A percentile compares a stretch with the other conserved stretches of the same genome.
These are phyloP conservation scores for Prunus dulcis DNA, from an alignment of 306 rosid species.

Conservation along the genomic window DNA sequence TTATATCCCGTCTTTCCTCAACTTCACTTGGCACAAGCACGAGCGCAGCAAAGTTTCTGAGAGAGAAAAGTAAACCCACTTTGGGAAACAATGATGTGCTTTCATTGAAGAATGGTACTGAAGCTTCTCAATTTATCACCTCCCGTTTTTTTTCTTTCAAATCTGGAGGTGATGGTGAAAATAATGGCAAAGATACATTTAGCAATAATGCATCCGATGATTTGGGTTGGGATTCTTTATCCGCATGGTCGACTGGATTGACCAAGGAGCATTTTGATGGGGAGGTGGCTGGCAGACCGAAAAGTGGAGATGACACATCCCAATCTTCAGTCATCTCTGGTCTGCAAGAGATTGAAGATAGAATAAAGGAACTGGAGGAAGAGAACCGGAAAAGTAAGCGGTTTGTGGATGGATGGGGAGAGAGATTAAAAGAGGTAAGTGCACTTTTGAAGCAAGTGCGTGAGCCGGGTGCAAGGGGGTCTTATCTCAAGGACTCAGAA, in stretches of 20 bases:
- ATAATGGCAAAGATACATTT: slow-evolving; percentile 15
- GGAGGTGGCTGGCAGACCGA: slow-evolving; percentile 29
- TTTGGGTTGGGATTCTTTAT: background rate
- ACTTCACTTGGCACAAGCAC: slow-evolving; percentile 25
- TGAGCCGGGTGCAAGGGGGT: slow-evolving; percentile 90
- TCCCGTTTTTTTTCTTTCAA: slow-evolving; percentile 32
- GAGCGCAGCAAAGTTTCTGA: slow-evolving; percentile 21
- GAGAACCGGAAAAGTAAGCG: slow-evolving; percentile 46
- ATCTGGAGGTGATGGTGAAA: slow-evolving; percentile 36
- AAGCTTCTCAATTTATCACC: slow-evolving; percentile 12
- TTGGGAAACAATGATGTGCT: slow-evolving; percentile 11
- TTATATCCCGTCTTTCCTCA: slow-evolving; percentile 29
- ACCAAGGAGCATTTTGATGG: slow-evolving; percentile 85
- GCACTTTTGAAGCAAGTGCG: slow-evolving; percentile 61
- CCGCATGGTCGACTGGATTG: slow-evolving; percentile 67
- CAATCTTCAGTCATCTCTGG: slow-evolving; percentile 28
- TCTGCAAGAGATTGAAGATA: slow-evolving; percentile 60
- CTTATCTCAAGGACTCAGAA: slow-evolving; percentile 83
- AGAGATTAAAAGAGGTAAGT: slow-evolving; percentile 48
- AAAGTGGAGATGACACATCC: slow-evolving; percentile 9
- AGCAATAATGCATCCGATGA: background rate
- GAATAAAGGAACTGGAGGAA: slow-evolving; percentile 41
- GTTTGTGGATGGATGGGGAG: slow-evolving; percentile 58
- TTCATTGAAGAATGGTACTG: slow-evolving; percentile 9
- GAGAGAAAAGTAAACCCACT: slow-evolving; percentile 19